phyloP scores from a whole-genome alignment of 768 basidiomycete species.

The Serendipita indica region DNA sequence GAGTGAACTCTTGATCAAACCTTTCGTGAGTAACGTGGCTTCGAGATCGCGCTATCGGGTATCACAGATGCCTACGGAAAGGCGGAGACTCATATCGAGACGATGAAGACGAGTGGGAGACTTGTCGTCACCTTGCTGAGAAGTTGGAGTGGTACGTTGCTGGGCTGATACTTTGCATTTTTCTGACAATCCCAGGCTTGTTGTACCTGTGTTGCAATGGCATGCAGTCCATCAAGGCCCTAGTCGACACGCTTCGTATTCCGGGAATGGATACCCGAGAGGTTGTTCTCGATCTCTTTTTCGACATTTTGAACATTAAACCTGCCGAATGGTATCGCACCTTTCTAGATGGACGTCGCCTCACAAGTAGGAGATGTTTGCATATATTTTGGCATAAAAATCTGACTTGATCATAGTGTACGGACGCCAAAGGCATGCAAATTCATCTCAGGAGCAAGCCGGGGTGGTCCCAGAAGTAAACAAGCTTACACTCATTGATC shows the following conservation, averaged over 20 bases:
- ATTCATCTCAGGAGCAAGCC: neutral
- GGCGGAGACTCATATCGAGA: conserved; percentile 58
- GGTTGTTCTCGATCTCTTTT: conserved; percentile 85
- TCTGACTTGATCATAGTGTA: conserved; percentile 11
- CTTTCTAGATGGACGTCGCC: conserved; percentile 73
- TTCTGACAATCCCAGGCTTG: too few relatives aligned
- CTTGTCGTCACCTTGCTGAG: conserved; percentile 72
- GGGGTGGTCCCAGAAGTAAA: conserved; percentile 23
- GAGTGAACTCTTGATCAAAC: conserved; percentile 14
- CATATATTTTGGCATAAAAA: neutral
- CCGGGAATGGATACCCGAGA: conserved; percentile 81
- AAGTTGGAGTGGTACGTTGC: conserved; percentile 77
- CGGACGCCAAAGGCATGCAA: conserved; percentile 12
- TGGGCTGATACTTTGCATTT: neutral
- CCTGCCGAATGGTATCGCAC: conserved; percentile 86
- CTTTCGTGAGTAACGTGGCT: neutral
- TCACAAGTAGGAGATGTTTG: conserved; percentile 52
- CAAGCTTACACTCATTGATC: conserved; percentile 73
- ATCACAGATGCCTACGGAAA: conserved; percentile 90
- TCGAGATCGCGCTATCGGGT: conserved; percentile 71
- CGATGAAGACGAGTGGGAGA: conserved; percentile 61
- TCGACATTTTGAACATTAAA: conserved; percentile 82
- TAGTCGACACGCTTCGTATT: conserved; percentile 75
- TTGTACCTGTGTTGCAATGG: conserved; percentile 91
- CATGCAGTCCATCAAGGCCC: conserved; percentile 67